phyloP scores from a whole-genome alignment of 768 basidiomycete genomes.

The Tricholoma bakamatsutake region DNA sequence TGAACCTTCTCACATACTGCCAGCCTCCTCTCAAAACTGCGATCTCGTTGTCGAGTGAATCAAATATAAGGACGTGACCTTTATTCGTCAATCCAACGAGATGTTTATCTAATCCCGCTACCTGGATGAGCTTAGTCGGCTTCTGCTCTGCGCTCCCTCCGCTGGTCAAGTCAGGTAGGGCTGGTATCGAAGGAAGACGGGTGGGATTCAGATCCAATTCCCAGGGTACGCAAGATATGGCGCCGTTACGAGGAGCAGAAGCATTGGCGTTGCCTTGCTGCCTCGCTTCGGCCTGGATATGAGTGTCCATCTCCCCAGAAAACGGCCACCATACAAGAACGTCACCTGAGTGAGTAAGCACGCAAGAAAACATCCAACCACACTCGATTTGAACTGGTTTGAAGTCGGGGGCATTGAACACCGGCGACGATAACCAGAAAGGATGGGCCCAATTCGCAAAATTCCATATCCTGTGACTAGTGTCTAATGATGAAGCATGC shows the following conservation, averaged over 20 bases:
- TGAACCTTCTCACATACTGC: conserved; percentile 58
- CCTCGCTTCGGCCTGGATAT: conserved; percentile 30
- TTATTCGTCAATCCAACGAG: conserved; percentile 76
- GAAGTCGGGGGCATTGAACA: conserved; percentile 40
- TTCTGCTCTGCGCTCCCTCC: conserved; percentile 20
- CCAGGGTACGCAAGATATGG: conserved; percentile 62
- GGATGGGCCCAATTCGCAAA: conserved; percentile 78
- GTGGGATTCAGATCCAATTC: conserved; percentile 47
- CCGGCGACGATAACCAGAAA: conserved; percentile 48
- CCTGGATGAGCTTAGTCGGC: conserved; percentile 57
- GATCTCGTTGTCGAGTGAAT: conserved; percentile 37
- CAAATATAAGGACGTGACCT: conserved; percentile 71
- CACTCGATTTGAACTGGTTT: conserved; percentile 60
- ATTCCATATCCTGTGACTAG: conserved; percentile 58
- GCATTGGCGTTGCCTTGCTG: neutral
- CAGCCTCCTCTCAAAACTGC: conserved; percentile 38
- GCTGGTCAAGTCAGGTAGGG: conserved; percentile 44
- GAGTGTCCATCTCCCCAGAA: conserved; percentile 33
- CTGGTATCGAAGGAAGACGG: conserved; percentile 53
- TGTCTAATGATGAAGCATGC: conserved; percentile 64
- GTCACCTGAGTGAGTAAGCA: conserved; percentile 66
- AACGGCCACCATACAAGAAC: conserved; percentile 76
- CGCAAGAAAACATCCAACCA: conserved; percentile 76
- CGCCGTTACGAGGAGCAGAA: conserved; percentile 26
- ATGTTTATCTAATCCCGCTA: conserved; percentile 71